Base-by-base conservation (phyloP, 139 green algal genomes). In the Coelastrella sp. region DNA sequence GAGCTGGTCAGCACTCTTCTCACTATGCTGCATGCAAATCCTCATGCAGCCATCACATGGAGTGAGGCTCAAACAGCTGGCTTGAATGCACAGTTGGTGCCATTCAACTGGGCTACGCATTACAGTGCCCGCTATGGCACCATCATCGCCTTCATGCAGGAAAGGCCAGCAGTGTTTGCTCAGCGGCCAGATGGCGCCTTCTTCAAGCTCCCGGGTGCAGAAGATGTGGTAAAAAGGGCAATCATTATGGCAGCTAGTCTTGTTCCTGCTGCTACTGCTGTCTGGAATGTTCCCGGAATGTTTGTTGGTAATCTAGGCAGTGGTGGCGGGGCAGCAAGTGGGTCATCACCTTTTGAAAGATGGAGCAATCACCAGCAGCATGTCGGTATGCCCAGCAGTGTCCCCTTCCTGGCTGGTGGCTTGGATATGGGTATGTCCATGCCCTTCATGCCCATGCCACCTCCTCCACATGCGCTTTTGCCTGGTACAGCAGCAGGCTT, bases 131-230 rank as follows among this genome's bases (percentile, higher is more conserved):
- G 7, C 4, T 81, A 68, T 68, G 73, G 73, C 73, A 67, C 5
- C 11, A 37, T 50, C 17, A 37, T 15, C 5, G n/a, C 5, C 25
- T 81, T 81, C 32, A 81, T 81, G 73, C 50, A 66, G 34, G 17
- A 60, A 34, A 48, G 73, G 30, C 73, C 73, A 4, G 73, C 73
- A 25, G 73, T 81, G 48, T 81, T 81, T 67, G 73, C 34, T 40
- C 38, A 59, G 25, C 6, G 45, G 2, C 45, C n/a, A 2, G 35
- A 53, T 32, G 73, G 73, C 17, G 19, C 35, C 30, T 81, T 81
- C 50, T 81, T 40, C 73, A 81, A 81, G 50, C 30, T 67, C 27
- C 32, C 73, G 4, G 73, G 50, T 38, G 73, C 73, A 37, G 73
- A 81, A 21, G 48, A 66, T 27, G 48, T 67, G 73, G 73, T 81